Evolutionary conservation across 352 stramenopile species (phyloP).

Genomic region (Pythium grandisporangium): DNA sequence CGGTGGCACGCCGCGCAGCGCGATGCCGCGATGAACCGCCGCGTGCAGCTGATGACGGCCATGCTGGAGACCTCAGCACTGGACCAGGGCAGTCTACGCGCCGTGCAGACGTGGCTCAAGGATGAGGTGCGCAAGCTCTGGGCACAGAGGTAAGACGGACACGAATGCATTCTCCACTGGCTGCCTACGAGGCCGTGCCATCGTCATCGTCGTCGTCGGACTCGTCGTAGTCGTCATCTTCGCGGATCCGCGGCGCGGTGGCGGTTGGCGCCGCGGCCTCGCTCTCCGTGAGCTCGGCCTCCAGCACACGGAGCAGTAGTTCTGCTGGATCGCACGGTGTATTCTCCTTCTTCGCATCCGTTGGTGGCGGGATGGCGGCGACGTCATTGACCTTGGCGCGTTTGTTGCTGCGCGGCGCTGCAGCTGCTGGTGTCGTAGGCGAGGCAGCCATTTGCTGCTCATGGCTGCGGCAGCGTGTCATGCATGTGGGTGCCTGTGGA

Average conservation of each 20-base stretch:
- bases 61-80: conserved; percentile 37
- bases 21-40: conserved; percentile 12
- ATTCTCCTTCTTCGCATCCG: conserved; percentile 9
- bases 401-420: too few relatives aligned
- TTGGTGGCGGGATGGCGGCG: conserved; percentile 7
- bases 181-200: not conserved
- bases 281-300: not conserved
- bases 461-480: too few relatives aligned
- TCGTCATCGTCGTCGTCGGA: conserved; percentile 13
- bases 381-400: too few relatives aligned
- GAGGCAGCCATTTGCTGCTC: too few relatives aligned
- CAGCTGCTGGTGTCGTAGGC: conserved; percentile 3
- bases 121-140: conserved; percentile 23
- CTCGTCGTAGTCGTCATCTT: conserved; percentile 24
- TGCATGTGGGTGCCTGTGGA: too few relatives aligned
- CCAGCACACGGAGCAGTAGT: too few relatives aligned
- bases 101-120: conserved; percentile 25
- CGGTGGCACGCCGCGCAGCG: not conserved
- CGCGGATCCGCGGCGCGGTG: conserved; percentile 1
- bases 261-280: not conserved
- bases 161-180: not conserved
- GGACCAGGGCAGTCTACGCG: conserved; percentile 28
- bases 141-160: not conserved
- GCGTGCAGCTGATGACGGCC: conserved; percentile 25
- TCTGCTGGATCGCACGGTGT: too few relatives aligned